Base-by-base conservation (phyloP, 768 basidiomycete species). In the Leccinum uliginosum region DNA sequence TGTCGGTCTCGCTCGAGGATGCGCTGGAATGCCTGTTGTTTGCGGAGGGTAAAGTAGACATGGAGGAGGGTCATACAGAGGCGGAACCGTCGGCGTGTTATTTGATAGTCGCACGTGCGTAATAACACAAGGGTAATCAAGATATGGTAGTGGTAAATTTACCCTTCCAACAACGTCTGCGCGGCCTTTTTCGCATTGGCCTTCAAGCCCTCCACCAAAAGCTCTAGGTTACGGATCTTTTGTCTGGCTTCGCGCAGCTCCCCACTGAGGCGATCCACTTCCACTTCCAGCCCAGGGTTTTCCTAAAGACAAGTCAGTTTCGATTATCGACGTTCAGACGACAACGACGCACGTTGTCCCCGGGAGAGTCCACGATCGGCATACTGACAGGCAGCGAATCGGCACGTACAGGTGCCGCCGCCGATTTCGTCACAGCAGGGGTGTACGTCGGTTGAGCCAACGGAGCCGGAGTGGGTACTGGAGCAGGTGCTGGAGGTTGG, bases 1-100 rank as follows among this genome's bases (percentile, higher is more conserved):
- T 51, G 59, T 24, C 65, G 63, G 64, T 67, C 68, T 60, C 71
- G 75, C 64, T 88, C 83, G 65, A 92, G 83, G 66, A 87, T 77
- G 62, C 84, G 85, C 67, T 87, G 86, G 71, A 92, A 92, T 51
- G 81, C 86, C 71, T 84, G 83, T 72, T 87, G 83, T 71, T 88
- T 83, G 66, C 84, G 79, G 66, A 84, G 81, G 69, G 77, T 70
- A 67, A 89, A 88, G 72, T 83, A 80, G 57, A 79, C 84, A 88
- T 91, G 90, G 74, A 91, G 87, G 74, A 82, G 78, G 78, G 78
- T 89, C 88, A 89, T 90, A 30, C 29, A 30, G 30, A 30, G 30
- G 11, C 29, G 29, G 29, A 30, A 30, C 29, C 29, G 11, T 30
- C 4, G n/a, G n/a, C n/a, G n/a, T n/a, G n/a, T n/a, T n/a, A n/a